Base-by-base conservation (phyloP, 768 basidiomycete genomes). In the Mycena pura region DNA sequence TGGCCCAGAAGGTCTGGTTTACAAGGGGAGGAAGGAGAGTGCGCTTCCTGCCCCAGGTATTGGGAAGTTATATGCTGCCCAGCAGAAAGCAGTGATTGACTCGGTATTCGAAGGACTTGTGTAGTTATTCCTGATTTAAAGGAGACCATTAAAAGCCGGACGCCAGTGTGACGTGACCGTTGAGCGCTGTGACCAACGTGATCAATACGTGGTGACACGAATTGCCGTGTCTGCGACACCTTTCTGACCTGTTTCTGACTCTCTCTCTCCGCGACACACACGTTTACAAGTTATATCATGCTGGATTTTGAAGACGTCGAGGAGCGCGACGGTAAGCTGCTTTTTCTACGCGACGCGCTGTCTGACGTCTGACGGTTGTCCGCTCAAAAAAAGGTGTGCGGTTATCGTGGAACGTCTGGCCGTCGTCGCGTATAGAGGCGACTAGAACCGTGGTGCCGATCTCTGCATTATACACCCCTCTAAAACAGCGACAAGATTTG, bases 381-480 rank as follows among this genome's bases (percentile, higher is more conserved):
- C n/a, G 10, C 36, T 50, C 47, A 28, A 54, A n/a, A n/a, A n/a
- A 41, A 97, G 95, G 96, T 67, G 89, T 98, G 44, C 87, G 96
- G 55, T 84, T 99, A 66, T 96, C 96, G 45, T 99, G 96, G 97
- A 99, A 99, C 76, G 93, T 96, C 59, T 99, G 95, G 94, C 95
- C 96, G 3, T 96, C 95, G 32, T 96, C 95, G 60, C 89, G 97
- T 69, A 96, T 99, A 75, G 97, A 99, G 78, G 95, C 96, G 14
- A 99, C 96, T 34, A 86, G 96, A 68, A 98, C 94, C 5, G 96
- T 99, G 38, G 96, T 99, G 7, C 97, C 97, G 60, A 97, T 99
- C 70, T 90, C 96, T n/a, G 94, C 97, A 9, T 84, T 99, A 8
- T 99, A 99, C 77, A 95, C 93, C 3, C 97, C 97, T 17, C 81